phyloP scores from a whole-genome alignment of 2,329 filamentous ascomycete genomes.

The Aspergillus thermomutatus region DNA sequence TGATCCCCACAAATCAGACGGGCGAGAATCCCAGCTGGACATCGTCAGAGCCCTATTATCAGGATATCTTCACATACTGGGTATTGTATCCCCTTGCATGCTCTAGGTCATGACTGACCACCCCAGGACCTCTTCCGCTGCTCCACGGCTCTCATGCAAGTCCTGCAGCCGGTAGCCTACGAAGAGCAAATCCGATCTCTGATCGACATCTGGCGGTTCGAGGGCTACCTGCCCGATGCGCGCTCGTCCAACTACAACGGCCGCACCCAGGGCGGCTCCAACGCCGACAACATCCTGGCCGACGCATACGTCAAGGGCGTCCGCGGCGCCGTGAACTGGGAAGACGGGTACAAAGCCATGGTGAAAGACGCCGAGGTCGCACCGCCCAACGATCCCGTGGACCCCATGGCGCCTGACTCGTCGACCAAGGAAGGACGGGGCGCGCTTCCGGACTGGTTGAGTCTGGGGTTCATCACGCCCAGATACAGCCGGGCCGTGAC shows the following conservation, averaged over 20 bases:
- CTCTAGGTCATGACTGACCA: conserved; percentile 17
- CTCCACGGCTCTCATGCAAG: conserved; percentile 61
- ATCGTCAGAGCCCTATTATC: conserved; percentile 65
- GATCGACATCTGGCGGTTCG: conserved; percentile 65
- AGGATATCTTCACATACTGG: conserved; percentile 71
- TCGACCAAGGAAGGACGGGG: conserved; percentile 67
- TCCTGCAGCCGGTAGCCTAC: conserved; percentile 61
- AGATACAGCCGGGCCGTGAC: conserved; percentile 60
- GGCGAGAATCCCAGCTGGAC: conserved; percentile 67
- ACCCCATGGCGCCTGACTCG: conserved; percentile 52
- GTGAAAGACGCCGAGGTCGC: conserved; percentile 63
- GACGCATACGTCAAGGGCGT: conserved; percentile 70
- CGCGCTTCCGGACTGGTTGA: conserved; percentile 66
- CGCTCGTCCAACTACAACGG: conserved; percentile 69
- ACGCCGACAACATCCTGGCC: conserved; percentile 68
- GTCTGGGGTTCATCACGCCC: conserved; percentile 63
- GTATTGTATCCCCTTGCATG: conserved; percentile 15
- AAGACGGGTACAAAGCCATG: conserved; percentile 61
- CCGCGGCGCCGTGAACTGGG: conserved; percentile 60
- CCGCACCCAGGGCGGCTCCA: conserved; percentile 65
- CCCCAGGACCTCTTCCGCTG: conserved; percentile 57
- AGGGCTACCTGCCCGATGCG: conserved; percentile 63
- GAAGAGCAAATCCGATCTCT: conserved; percentile 65
- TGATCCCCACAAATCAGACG: conserved; percentile 67
- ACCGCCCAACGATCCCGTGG: conserved; percentile 57